These are phyloP conservation scores for Mytilinidion resinicola DNA, from an alignment of 495 filamentous ascomycete species.

Conservation along the genomic window DNA sequence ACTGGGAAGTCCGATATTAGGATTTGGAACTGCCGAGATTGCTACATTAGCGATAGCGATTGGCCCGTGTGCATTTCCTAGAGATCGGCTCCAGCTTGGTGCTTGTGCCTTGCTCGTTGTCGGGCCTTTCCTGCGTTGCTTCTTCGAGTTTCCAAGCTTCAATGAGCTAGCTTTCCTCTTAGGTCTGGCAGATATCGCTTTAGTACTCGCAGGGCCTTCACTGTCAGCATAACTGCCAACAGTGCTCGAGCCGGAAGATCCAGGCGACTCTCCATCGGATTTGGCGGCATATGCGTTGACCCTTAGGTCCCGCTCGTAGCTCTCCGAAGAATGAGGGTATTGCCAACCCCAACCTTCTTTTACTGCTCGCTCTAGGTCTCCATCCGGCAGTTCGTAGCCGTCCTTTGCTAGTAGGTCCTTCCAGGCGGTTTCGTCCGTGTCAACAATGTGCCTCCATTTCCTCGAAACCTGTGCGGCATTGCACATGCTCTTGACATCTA, in stretches of 20 bases:
- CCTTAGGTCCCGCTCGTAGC: constrained; percentile 72
- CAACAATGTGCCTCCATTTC: constrained; percentile 82
- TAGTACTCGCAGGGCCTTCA: constrained; percentile 13
- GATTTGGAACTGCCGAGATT: constrained; percentile 70
- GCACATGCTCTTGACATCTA: constrained; percentile 83
- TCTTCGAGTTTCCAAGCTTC: constrained; percentile 35
- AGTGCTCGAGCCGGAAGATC: constrained; percentile 11
- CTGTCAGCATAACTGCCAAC: constrained; percentile 11
- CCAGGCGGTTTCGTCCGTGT: constrained; percentile 91
- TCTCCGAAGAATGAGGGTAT: constrained; percentile 65
- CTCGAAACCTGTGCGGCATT: constrained; percentile 90
- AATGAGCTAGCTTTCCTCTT: constrained; percentile 51
- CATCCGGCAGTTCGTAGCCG: constrained; percentile 68
- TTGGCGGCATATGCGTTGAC: constrained; percentile 6
- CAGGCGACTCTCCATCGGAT: constrained; percentile 19
- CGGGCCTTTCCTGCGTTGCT: constrained; percentile 45
- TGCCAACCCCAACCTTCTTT: constrained; percentile 99
- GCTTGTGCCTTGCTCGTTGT: constrained; percentile 30
- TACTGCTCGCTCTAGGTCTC: constrained; percentile 81
- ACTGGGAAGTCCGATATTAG: constrained; percentile 68
- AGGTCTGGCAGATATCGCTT: constrained; percentile 37
- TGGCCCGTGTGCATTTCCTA: constrained; percentile 62
- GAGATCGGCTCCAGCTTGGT: constrained; percentile 39
- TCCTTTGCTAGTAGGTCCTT: constrained; percentile 85
- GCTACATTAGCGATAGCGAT: constrained; percentile 80